Conservation (phyloP, 2,329 filamentous ascomycete genomes). For the Thielaviopsis ethacetica region DNA sequence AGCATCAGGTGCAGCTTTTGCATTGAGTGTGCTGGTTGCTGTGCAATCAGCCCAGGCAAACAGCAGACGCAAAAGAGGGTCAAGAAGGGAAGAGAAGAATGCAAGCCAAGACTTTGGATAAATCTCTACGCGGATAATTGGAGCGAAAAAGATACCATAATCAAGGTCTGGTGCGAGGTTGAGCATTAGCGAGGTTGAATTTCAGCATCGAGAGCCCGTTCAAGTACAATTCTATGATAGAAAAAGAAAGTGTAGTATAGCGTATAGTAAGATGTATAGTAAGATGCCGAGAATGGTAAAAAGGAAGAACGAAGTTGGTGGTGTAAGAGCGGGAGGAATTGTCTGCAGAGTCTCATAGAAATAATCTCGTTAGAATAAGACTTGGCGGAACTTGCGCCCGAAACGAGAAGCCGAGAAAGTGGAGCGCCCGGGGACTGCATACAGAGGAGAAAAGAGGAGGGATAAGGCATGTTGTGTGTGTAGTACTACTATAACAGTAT, state of each 20-base stretch:
- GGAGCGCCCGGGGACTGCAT: not conserved
- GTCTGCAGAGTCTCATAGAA: not conserved
- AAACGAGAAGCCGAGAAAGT: not conserved
- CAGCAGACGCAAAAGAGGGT: not conserved
- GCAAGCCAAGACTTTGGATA: not conserved
- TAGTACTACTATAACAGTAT: no score
- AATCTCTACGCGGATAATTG: not conserved
- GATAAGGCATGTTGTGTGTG: not conserved
- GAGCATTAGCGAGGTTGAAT: not conserved
- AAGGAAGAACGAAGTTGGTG: not conserved
- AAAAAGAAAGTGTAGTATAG: no score
- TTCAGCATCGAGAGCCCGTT: not conserved
- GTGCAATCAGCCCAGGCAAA: not conserved
- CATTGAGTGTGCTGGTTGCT: not conserved
- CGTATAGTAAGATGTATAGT: not conserved
- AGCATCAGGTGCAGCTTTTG: not conserved
- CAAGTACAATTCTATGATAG: not conserved
- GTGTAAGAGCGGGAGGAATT: not conserved
- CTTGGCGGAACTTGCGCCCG: not conserved
- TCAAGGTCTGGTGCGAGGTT: not conserved
- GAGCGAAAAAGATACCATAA: not conserved
- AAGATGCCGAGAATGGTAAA: not conserved
- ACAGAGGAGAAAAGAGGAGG: not conserved
- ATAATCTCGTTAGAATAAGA: not conserved
- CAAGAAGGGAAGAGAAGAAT: not conserved